Evolutionary conservation across 2,329 filamentous ascomycete species (phyloP).

Genomic region (Sporothrix luriei): DNA sequence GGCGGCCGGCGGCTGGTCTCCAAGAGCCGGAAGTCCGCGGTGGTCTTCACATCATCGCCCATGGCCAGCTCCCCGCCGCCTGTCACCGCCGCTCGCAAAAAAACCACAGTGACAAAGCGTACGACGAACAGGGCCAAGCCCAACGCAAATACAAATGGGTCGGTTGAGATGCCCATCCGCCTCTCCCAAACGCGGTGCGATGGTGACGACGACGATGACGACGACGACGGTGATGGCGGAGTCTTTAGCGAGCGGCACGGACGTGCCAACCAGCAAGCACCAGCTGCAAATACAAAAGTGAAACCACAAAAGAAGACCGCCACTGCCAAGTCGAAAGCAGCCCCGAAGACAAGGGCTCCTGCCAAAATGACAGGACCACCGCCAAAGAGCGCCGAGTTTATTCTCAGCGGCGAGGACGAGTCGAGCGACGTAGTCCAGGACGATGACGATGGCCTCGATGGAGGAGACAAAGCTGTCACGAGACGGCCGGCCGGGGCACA

Average conservation of each 20-base stretch:
- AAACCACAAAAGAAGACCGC: neutral
- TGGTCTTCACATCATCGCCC: slow-evolving; percentile 32
- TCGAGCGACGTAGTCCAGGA: slow-evolving; percentile 23
- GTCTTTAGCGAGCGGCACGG: slow-evolving; percentile 16
- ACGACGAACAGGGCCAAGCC: neutral
- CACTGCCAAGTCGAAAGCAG: neutral
- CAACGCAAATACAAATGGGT: neutral
- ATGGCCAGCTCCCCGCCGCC: slow-evolving; percentile 31
- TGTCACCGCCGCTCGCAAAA: neutral
- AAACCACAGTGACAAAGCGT: neutral
- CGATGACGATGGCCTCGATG: slow-evolving; percentile 18
- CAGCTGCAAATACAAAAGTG: neutral
- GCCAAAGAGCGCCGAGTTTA: slow-evolving; percentile 31
- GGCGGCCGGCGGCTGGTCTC: neutral
- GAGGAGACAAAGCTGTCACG: slow-evolving; percentile 9
- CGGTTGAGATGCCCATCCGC: slow-evolving; percentile 32
- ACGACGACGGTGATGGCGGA: slow-evolving; percentile 21
- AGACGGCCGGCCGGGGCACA: slow-evolving; percentile 21
- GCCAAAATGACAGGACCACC: slow-evolving; percentile 5
- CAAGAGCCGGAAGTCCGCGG: neutral
- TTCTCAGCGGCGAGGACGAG: slow-evolving; percentile 25
- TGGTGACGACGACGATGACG: slow-evolving; percentile 26
- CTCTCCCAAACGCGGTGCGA: slow-evolving; percentile 33
- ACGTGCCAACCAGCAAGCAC: slow-evolving; percentile 10
- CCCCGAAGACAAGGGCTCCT: neutral